A percentile compares a stretch with the other conserved stretches of the same genome.
These are phyloP conservation scores for Sporisorium reilianum DNA, from an alignment of 1,284 basidiomycete genomes.

Conservation along the genomic window DNA sequence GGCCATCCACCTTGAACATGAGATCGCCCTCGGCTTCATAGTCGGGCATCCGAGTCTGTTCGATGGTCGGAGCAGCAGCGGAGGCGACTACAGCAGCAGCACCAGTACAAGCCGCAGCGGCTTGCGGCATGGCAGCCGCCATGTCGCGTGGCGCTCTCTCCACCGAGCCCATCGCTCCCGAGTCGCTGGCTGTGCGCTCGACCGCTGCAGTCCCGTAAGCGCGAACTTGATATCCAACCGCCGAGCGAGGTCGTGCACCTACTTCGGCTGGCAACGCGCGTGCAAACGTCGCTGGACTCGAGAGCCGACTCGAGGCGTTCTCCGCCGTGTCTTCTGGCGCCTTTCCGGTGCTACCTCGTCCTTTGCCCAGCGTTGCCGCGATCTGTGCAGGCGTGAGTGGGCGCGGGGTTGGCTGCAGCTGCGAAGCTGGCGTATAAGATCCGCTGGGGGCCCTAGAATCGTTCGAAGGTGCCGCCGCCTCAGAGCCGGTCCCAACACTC, in stretches of 20 bases:
- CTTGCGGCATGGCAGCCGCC: not conserved
- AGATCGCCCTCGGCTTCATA: constrained; percentile 48
- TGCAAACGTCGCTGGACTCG: constrained; percentile 14
- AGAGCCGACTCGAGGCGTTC: constrained; percentile 4
- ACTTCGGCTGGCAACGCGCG: constrained; percentile 12
- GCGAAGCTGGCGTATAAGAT: constrained; percentile 1
- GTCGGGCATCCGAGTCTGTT: constrained; percentile 15
- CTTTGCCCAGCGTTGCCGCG: constrained; percentile 19
- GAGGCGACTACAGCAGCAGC: no score
- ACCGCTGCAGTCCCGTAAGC: constrained; percentile 21
- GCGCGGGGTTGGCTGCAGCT: not conserved
- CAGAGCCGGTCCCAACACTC: constrained; percentile 21
- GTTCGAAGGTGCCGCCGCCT: constrained; percentile 7
- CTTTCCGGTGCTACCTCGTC: constrained; percentile 10
- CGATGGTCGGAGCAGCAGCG: not conserved
- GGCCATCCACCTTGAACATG: constrained; percentile 41
- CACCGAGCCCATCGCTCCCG: not conserved
- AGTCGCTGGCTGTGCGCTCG: constrained; percentile 9
- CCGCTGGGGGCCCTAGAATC: not conserved
- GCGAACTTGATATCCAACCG: constrained; percentile 22
- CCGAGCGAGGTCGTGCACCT: constrained; percentile 11
- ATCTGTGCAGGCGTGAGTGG: constrained; percentile 19
- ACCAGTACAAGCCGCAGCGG: not conserved
- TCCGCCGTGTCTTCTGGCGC: not conserved
- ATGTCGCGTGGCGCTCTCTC: constrained; percentile 2